Evolutionary conservation across 2,329 filamentous ascomycete genomes (phyloP).

Genomic region (Aciculosporium take): DNA sequence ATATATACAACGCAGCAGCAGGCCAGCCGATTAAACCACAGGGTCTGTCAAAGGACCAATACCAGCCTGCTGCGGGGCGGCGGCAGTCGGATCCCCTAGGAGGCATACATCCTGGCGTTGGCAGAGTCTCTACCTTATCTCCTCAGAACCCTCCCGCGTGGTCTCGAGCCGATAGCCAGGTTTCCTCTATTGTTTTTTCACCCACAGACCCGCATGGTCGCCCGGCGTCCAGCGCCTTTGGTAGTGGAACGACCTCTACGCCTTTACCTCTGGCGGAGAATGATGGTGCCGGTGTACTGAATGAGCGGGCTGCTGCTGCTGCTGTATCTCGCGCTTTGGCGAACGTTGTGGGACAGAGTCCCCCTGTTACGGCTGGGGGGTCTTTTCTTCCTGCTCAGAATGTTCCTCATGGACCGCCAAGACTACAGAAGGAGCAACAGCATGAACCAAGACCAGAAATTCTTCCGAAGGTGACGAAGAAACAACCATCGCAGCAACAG

Average conservation of each 20-base stretch:
- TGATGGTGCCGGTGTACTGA: background rate
- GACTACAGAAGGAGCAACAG: background rate
- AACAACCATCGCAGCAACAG: background rate
- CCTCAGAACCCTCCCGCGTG: conserved; percentile 7
- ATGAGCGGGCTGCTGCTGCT: background rate
- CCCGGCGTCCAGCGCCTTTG: conserved; percentile 6
- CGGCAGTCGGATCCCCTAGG: background rate
- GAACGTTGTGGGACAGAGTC: background rate
- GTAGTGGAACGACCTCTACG: conserved; percentile 1
- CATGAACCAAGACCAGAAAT: background rate
- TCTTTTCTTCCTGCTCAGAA: conserved; percentile 4
- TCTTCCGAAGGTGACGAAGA: background rate
- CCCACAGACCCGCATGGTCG: conserved; percentile 7
- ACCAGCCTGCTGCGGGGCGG: background rate
- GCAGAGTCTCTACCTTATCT: conserved; percentile 4
- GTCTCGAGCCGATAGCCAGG: conserved; percentile 8
- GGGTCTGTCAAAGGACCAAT: background rate
- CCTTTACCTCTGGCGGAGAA: conserved; percentile 4
- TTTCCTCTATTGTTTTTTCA: conserved; percentile 8
- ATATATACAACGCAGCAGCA: background rate
- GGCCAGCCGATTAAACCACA: conserved; percentile 4
- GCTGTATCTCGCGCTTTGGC: background rate
- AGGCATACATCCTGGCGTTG: conserved; percentile 1
- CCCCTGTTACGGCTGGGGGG: conserved; percentile 3
- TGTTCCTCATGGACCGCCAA: background rate